Evolutionary conservation across 768 basidiomycete species (phyloP).

Genomic region (Tylopilus rubrobrunneus): DNA sequence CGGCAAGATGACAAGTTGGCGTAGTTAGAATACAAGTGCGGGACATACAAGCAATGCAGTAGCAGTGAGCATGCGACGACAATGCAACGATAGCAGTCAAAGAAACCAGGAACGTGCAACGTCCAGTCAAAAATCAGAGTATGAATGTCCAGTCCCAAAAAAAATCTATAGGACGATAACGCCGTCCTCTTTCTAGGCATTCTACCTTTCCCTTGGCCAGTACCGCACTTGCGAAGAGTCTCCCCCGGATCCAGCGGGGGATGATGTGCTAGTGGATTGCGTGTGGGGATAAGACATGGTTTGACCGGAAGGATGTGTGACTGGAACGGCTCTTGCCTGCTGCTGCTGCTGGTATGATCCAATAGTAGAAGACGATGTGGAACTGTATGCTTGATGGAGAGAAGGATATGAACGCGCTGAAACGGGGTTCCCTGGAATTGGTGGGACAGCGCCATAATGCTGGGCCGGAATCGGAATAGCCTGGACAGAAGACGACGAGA

Average conservation of each 20-base stretch:
- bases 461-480: slow-evolving; percentile 28
- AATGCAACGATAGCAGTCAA: slow-evolving; percentile 11
- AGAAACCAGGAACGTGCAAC: not conserved
- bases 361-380: slow-evolving; percentile 13
- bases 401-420: slow-evolving; percentile 27
- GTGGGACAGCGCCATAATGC: slow-evolving; percentile 27
- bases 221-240: slow-evolving; percentile 26
- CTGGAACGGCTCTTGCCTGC: slow-evolving; percentile 21
- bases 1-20: slow-evolving; percentile 10
- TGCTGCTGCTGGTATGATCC: slow-evolving; percentile 19
- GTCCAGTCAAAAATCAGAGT: slow-evolving; percentile 2
- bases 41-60: slow-evolving; percentile 7
- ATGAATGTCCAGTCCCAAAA: slow-evolving; percentile 13
- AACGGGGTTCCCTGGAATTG: slow-evolving; percentile 20
- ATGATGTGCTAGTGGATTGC: slow-evolving; percentile 19
- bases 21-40: slow-evolving; percentile 17
- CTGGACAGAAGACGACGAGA: slow-evolving; percentile 31
- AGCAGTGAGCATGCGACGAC: slow-evolving; percentile 8
- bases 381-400: slow-evolving; percentile 25
- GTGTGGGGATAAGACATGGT: slow-evolving; percentile 26
- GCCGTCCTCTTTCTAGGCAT: slow-evolving; percentile 6
- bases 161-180: slow-evolving; percentile 10
- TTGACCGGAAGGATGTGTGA: slow-evolving; percentile 20
- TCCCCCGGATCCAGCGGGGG: slow-evolving; percentile 28
- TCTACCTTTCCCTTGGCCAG: slow-evolving; percentile 24